Evolutionary conservation across 1,284 basidiomycete species (phyloP).

Genomic region (Gymnopus androsaceus): DNA sequence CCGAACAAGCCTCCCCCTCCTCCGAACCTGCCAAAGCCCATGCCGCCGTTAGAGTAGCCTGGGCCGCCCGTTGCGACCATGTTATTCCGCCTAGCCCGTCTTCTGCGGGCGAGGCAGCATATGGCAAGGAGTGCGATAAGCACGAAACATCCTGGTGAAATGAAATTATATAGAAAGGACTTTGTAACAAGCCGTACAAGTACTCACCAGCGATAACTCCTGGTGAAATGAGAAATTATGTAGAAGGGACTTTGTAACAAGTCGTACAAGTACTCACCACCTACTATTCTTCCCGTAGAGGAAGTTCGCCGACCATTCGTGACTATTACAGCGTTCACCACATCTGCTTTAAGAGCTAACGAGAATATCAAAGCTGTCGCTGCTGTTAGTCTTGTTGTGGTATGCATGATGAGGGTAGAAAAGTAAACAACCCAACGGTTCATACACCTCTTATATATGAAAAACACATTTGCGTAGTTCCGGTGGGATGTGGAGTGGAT

Average conservation of each 20-base stretch:
- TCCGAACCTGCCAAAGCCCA: conserved; percentile 10
- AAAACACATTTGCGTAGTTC: neutral
- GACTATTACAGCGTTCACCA: conserved; percentile 6
- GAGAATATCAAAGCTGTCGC: neutral
- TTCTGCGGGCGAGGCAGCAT: conserved; percentile 6
- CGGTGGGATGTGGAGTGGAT: neutral
- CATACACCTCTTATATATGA: neutral
- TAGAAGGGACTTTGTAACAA: neutral
- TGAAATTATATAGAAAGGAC: neutral
- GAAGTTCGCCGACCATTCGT: neutral
- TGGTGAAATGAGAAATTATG: neutral
- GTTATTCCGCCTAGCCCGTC: conserved; percentile 7
- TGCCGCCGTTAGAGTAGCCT: neutral
- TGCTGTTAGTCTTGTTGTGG: neutral
- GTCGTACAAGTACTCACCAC: conserved; percentile 3
- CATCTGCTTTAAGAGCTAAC: neutral
- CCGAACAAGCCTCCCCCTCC: conserved; percentile 4
- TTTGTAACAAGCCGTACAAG: neutral
- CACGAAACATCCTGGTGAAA: conserved; percentile 4
- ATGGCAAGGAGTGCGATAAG: conserved; percentile 6
- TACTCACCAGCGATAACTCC: conserved; percentile 15
- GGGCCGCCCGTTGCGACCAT: neutral
- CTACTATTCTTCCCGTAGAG: conserved; percentile 9
- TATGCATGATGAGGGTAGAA: neutral
- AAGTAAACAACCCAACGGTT: neutral